Evolutionary conservation across 2,329 filamentous ascomycete genomes (phyloP).

Genomic region (Cladobotryum mycophilum): DNA sequence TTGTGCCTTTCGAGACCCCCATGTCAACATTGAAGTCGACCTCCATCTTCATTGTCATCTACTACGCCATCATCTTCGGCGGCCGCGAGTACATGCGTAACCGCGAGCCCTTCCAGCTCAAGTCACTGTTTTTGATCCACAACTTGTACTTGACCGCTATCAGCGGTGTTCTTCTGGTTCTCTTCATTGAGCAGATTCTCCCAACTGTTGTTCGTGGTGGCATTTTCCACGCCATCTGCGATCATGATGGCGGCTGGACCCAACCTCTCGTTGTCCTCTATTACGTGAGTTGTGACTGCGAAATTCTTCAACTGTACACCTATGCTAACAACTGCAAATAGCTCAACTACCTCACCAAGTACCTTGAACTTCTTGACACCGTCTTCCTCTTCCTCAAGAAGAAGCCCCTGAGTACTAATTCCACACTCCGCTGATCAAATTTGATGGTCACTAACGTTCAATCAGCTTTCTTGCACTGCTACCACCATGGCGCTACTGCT

Average conservation of each 20-base stretch:
- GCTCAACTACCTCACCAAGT: slow-evolving; percentile 98
- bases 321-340: too few relatives aligned
- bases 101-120: slow-evolving; percentile 78
- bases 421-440: neutral
- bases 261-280: slow-evolving; percentile 89
- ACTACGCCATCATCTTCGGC: slow-evolving; percentile 91
- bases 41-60: slow-evolving; percentile 71
- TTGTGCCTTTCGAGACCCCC: slow-evolving; percentile 73
- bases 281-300: slow-evolving; percentile 61
- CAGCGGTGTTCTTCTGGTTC: slow-evolving; percentile 69
- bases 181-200: slow-evolving; percentile 88
- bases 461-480: slow-evolving; percentile 93
- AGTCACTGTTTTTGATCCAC: slow-evolving; percentile 86
- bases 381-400: slow-evolving; percentile 98
- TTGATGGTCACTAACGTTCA: slow-evolving; percentile 23
- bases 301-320: too few relatives aligned
- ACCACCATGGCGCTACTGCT: slow-evolving; percentile 95
- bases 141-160: slow-evolving; percentile 90
- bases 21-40: slow-evolving; percentile 87
- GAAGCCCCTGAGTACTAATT: slow-evolving; percentile 70
- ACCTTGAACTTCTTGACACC: slow-evolving; percentile 90
- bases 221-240: slow-evolving; percentile 84
- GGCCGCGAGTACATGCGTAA: slow-evolving; percentile 89
- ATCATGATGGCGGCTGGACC: slow-evolving; percentile 79
- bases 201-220: slow-evolving; percentile 75